These are phyloP conservation scores for Chenopodium formosanum DNA, from an alignment of 148 eudicot genomes.

Conservation along the genomic window DNA sequence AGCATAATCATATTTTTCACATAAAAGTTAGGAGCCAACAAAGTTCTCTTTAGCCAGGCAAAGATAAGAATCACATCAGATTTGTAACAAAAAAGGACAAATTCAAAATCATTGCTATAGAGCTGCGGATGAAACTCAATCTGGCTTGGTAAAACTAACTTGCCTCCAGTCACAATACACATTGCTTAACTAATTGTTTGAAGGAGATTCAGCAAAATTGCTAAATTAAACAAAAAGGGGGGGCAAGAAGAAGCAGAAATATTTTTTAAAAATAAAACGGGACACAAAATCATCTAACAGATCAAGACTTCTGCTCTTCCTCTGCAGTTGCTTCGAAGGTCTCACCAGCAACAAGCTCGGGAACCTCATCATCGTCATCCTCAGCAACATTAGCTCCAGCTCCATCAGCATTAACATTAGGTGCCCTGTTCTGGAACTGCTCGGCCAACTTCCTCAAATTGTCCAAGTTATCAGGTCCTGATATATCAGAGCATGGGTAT, in stretches of 20 bases:
- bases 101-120: conserved; percentile 15
- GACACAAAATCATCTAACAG: conserved; percentile 23
- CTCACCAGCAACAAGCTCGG: conserved; percentile 89
- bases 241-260: conserved; percentile 17
- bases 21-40: neutral
- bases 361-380: conserved; percentile 88
- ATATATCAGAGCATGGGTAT: neutral
- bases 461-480: conserved; percentile 95
- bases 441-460: conserved; percentile 77
- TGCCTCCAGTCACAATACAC: conserved; percentile 34
- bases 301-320: conserved; percentile 51
- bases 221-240: conserved; percentile 23
- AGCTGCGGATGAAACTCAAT: conserved; percentile 22
- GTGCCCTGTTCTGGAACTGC: conserved; percentile 67
- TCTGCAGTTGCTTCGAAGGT: conserved; percentile 92
- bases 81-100: neutral
- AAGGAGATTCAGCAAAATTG: conserved; percentile 25
- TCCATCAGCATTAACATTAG: conserved; percentile 40
- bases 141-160: conserved; percentile 25
- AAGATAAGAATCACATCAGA: neutral
- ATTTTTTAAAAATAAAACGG: conserved; percentile 22
- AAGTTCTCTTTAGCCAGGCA: neutral
- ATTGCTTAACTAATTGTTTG: conserved; percentile 27
- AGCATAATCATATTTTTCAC: neutral
- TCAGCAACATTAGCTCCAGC: conserved; percentile 37